phyloP scores from a whole-genome alignment of 208 protist genomes.

The Herpetomonas tarakana region DNA sequence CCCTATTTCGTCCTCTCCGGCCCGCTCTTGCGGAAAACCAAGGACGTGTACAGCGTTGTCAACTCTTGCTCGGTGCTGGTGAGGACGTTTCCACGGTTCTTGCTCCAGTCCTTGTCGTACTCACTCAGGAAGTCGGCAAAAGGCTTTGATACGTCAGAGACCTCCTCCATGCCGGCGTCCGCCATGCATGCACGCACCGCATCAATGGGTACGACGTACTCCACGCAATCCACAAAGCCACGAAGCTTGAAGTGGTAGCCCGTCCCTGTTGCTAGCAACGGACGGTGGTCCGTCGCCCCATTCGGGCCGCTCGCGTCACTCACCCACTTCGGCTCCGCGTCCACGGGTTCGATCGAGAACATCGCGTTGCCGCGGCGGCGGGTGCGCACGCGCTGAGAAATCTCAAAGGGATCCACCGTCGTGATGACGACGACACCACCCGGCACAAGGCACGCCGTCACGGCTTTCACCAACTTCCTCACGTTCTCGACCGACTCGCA shows the following conservation, averaged over 20 bases:
- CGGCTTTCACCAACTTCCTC: conserved; percentile 31
- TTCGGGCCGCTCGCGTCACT: background rate
- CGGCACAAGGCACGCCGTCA: conserved; percentile 37
- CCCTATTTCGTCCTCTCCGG: too few species aligned
- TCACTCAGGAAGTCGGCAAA: conserved; percentile 33
- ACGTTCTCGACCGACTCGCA: conserved; percentile 48
- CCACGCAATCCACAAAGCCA: conserved; percentile 86
- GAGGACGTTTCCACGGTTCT: conserved; percentile 36
- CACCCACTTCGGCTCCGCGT: conserved; percentile 17
- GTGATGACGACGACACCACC: conserved; percentile 76
- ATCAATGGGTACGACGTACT: conserved; percentile 71
- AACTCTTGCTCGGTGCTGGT: conserved; percentile 24
- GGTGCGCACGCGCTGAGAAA: conserved; percentile 35
- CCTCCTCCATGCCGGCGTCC: conserved; percentile 15
- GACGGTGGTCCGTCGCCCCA: conserved; percentile 5
- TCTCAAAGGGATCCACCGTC: conserved; percentile 51
- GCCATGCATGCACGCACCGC: conserved; percentile 24
- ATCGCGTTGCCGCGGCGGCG: conserved; percentile 25
- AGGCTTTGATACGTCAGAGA: conserved; percentile 17
- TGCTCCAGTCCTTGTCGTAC: conserved; percentile 23
- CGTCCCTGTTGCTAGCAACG: conserved; percentile 39
- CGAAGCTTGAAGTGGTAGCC: conserved; percentile 77
- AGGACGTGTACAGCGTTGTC: background rate
- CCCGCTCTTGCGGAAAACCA: conserved; percentile 8
- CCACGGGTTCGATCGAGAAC: conserved; percentile 29